phyloP scores from a whole-genome alignment of 139 green algal genomes.

The Chlamydomonas sp. region DNA sequence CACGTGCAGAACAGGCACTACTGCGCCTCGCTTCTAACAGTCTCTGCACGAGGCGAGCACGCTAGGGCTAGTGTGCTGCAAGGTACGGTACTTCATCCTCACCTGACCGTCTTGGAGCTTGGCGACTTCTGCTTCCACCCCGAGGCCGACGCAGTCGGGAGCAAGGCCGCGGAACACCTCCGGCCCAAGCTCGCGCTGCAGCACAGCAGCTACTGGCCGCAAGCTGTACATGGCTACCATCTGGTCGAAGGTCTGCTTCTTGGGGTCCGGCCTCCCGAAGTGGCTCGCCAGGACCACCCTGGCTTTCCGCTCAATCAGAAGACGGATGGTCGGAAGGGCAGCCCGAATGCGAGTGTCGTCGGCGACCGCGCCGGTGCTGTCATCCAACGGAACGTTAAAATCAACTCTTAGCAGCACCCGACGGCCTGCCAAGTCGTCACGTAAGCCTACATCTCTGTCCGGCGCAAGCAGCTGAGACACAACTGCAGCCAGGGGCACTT shows the following conservation, averaged over 20 bases:
- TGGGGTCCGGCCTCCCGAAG: conserved; percentile 50
- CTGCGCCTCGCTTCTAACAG: no score
- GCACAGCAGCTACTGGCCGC: conserved; percentile 16
- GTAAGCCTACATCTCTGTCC: neutral
- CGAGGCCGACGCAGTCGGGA: conserved; percentile 46
- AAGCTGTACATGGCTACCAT: conserved; percentile 35
- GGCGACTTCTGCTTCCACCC: conserved; percentile 18
- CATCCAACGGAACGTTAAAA: conserved; percentile 79
- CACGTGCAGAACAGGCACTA: no score
- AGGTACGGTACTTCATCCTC: neutral
- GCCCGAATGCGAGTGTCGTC: conserved; percentile 74
- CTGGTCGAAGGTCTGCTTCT: conserved; percentile 20
- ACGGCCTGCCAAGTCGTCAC: conserved; percentile 59
- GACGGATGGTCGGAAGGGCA: conserved; percentile 72
- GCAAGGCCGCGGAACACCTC: conserved; percentile 48
- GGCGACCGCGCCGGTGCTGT: conserved; percentile 58
- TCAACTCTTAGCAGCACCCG: conserved; percentile 75
- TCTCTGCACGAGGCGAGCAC: no score
- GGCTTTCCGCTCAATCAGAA: conserved; percentile 35
- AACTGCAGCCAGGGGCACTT: neutral
- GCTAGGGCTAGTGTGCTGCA: no score
- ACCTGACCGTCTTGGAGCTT: conserved; percentile 52
- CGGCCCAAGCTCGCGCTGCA: conserved; percentile 20
- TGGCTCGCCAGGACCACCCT: conserved; percentile 47
- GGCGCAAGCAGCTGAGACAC: neutral